Base-by-base conservation (phyloP, 2,329 filamentous ascomycete genomes). In the Paradendryphiella salina region DNA sequence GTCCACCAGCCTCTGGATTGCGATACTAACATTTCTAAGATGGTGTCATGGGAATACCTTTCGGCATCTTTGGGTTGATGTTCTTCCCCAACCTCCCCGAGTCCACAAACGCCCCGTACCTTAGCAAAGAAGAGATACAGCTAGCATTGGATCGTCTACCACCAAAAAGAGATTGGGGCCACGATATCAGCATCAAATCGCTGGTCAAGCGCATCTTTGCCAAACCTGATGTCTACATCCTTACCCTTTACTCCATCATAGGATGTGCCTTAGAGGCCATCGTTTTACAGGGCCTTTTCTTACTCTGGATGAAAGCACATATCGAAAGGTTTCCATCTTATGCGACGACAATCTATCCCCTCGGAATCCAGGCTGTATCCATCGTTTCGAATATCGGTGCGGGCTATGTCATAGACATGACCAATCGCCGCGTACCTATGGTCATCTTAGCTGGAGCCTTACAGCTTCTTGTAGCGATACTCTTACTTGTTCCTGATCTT, bases 331-430 rank as follows among this genome's bases (percentile, higher is more conserved):
- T 65, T 37, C 61, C 74, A 0, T 72, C 82, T 0, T 41, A 74
- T 0, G 79, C 84, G 56, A 74, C 80, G 9, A 85, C 84, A 60
- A 80, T 82, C 57, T 84, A 83, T 40, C 81, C 82, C 0, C 79
- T 82, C 0, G 82, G 80, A 1, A 78, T 85, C 0, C 77, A 82
- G 0, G 82, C 81, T 0, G 77, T 80, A 0, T 82, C 81, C 2
- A 84, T 85, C 29, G 67, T 79, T 0, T 82, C 81, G 5, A 73
- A 73, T 36, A 65, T 75, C 10, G 56, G 67, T 2, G 72, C 71
- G 18, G 73, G 70, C 14, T 64, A 70, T 41, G 60, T 72, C 17
- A 75, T 75, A 46, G 73, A 76, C 41, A 61, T 65, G 17, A 75
- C 74, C 0, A 66, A 70, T 17, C 58, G 60, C 3, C 67, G 66